These are phyloP conservation scores for Neonectria neomacrospora DNA, from an alignment of 2,329 filamentous ascomycete genomes.

Conservation along the genomic window DNA sequence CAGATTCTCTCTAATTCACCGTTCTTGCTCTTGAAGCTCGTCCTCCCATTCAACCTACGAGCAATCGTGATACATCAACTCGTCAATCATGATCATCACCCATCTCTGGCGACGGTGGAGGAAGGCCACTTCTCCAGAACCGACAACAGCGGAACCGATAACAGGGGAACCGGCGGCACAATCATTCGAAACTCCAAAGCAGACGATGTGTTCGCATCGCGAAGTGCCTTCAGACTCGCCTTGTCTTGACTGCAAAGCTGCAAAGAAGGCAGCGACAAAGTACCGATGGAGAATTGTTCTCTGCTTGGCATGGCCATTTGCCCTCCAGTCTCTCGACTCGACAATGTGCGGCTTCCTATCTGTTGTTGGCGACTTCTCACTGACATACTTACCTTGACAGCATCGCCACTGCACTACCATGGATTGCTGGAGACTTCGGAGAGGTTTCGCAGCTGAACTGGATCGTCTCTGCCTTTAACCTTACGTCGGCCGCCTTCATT, in stretches of 20 bases:
- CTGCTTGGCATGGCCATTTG: constrained; percentile 69
- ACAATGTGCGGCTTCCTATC: constrained; percentile 62
- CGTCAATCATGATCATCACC: constrained; percentile 11
- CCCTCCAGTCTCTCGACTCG: constrained; percentile 70
- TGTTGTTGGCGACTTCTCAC: constrained; percentile 9
- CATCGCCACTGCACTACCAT: constrained; percentile 53
- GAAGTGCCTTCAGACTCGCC: constrained; percentile 24
- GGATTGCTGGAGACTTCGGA: constrained; percentile 73
- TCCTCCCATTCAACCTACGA: not conserved
- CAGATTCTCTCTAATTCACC: not conserved
- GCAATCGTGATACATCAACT: not conserved
- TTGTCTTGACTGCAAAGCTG: constrained; percentile 49
- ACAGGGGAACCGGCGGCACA: not conserved
- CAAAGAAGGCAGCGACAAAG: constrained; percentile 47
- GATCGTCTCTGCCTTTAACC: constrained; percentile 76
- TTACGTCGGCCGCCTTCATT: constrained; percentile 74
- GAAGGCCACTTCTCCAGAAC: not conserved
- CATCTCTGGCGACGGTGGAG: constrained; percentile 16
- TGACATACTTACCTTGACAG: constrained; percentile 32
- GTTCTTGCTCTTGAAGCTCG: not conserved
- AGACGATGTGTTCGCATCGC: constrained; percentile 38
- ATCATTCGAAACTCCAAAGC: constrained; percentile 17
- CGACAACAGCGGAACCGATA: not conserved
- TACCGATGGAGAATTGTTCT: constrained; percentile 70
- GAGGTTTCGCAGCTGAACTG: constrained; percentile 71